phyloP scores from a whole-genome alignment of 2,329 filamentous ascomycete species.

The Phialophora macrospora region DNA sequence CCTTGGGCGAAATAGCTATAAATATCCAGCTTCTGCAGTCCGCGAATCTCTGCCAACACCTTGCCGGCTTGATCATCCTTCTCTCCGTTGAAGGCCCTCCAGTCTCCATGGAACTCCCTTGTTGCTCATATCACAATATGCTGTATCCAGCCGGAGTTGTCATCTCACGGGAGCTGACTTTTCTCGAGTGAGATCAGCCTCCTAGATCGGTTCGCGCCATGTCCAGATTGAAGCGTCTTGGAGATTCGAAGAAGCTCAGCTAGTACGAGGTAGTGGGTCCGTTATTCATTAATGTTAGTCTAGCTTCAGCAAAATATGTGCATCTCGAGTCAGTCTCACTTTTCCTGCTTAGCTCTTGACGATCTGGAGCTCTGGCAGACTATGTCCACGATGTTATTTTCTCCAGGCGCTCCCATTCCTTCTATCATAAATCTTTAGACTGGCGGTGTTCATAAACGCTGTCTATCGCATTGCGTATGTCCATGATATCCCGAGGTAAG shows the following conservation, averaged over 20 bases:
- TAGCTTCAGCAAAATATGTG: background rate
- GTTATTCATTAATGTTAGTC: background rate
- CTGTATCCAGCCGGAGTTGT: too few species aligned
- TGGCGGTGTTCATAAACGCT: conserved; percentile 18
- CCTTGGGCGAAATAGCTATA: background rate
- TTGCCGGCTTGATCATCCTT: background rate
- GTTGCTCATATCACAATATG: too few species aligned
- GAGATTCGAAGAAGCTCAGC: background rate
- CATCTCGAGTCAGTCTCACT: background rate
- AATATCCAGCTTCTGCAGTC: background rate
- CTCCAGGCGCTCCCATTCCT: background rate
- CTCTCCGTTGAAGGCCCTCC: too few species aligned
- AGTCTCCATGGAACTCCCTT: too few species aligned
- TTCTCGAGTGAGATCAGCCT: background rate
- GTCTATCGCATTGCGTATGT: conserved; percentile 1
- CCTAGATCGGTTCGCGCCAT: background rate
- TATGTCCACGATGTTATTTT: background rate
- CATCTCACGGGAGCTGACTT: background rate
- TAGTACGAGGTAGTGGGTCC: too few species aligned
- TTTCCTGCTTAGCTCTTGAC: background rate
- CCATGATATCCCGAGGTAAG: conserved; percentile 16
- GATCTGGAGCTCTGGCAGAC: background rate
- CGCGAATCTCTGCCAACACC: background rate
- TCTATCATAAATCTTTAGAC: conserved; percentile 17
- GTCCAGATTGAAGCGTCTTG: background rate